Percentiles rank a stretch among this genome's conserved stretches.
These are phyloP conservation scores for Colletotrichum spaethianum DNA, from an alignment of 2,329 filamentous ascomycete species.

Conservation along the genomic window DNA sequence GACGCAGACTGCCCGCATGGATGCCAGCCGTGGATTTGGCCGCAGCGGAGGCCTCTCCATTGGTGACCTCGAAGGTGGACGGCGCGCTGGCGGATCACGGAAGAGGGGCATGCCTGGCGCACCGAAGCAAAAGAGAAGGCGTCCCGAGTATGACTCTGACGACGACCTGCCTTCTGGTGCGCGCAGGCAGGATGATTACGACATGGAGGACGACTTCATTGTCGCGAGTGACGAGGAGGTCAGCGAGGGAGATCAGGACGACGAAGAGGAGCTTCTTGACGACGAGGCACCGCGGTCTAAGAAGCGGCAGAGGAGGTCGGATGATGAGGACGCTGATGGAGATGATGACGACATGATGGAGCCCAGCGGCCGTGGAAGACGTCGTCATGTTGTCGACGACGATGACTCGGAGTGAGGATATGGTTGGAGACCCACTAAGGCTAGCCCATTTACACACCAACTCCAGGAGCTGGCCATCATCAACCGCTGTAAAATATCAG, in stretches of 20 bases:
- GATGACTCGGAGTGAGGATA: conserved; percentile 65
- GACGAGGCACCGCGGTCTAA: conserved; percentile 62
- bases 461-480: background rate
- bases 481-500: conserved; percentile 26
- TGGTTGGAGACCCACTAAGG: background rate
- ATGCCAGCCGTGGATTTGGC: conserved; percentile 66
- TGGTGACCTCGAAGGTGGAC: conserved; percentile 77
- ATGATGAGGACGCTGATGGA: conserved; percentile 61
- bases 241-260: conserved; percentile 71
- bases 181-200: conserved; percentile 79
- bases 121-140: conserved; percentile 66
- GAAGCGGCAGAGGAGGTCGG: conserved; percentile 63
- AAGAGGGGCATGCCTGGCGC: conserved; percentile 68
- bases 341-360: conserved; percentile 65
- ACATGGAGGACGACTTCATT: conserved; percentile 84
- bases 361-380: conserved; percentile 61
- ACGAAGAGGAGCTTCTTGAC: conserved; percentile 71
- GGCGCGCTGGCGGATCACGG: conserved; percentile 63
- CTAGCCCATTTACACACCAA: background rate
- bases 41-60: conserved; percentile 74
- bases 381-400: conserved; percentile 71
- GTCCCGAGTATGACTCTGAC: conserved; percentile 82
- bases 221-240: conserved; percentile 80
- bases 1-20: conserved; percentile 75
- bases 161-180: conserved; percentile 76